A percentile compares a stretch with the other conserved stretches of the same genome.
These are phyloP conservation scores for Chrysanthemum seticuspe DNA, from an alignment of 129 eudicot genomes.

Conservation along the genomic window DNA sequence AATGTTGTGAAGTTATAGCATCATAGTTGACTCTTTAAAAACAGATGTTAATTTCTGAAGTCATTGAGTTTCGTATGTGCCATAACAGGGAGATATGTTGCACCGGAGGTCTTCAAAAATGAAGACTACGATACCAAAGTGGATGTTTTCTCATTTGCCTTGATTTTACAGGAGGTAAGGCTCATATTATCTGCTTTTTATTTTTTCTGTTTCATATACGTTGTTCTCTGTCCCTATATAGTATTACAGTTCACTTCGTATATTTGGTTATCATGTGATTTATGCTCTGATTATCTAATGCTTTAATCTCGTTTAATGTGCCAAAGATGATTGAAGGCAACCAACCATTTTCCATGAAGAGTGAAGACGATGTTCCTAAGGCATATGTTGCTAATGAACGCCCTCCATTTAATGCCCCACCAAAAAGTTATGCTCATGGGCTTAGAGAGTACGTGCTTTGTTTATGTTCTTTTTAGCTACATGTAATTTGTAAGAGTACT, in stretches of 20 bases:
- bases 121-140: constrained; percentile 88
- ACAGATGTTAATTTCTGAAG: neutral
- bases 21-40: too few relatives aligned
- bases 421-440: constrained; percentile 75
- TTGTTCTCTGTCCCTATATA: neutral
- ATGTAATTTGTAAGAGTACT: neutral
- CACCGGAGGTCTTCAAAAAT: constrained; percentile 89
- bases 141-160: constrained; percentile 92
- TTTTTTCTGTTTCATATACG: neutral
- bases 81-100: constrained; percentile 84
- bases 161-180: constrained; percentile 88
- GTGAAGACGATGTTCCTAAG: constrained; percentile 69
- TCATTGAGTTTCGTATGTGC: neutral
- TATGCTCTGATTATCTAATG: neutral
- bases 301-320: constrained; percentile 20
- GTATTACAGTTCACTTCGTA: neutral
- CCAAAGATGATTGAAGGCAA: constrained; percentile 91
- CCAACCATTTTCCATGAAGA: constrained; percentile 62
- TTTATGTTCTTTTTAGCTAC: neutral
- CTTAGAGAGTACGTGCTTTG: constrained; percentile 62
- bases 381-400: constrained; percentile 71
- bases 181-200: neutral
- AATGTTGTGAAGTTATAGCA: too few relatives aligned
- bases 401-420: constrained; percentile 80
- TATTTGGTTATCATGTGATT: neutral